These are phyloP conservation scores for Calamus simplicifolius DNA, from an alignment of 176 grass and related monocot species.

Conservation along the genomic window DNA sequence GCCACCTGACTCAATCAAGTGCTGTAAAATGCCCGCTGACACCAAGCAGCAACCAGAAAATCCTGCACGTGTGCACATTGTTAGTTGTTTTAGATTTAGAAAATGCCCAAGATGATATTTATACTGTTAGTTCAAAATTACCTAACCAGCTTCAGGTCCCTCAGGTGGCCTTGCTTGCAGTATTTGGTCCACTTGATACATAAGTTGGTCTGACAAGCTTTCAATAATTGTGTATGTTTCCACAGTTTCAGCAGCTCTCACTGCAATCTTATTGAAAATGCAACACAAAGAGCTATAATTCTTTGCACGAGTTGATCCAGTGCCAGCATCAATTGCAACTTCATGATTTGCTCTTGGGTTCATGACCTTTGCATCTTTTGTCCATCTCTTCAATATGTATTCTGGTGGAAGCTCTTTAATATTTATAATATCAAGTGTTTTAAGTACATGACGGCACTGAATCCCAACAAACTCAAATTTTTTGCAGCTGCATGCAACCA, in stretches of 20 bases:
- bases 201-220: conserved; percentile 19
- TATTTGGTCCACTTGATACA: conserved; percentile 5
- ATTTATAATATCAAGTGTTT: conserved; percentile 44
- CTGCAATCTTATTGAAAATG: conserved; percentile 23
- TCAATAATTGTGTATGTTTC: conserved; percentile 18
- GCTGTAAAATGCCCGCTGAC: no score
- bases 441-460: conserved; percentile 34
- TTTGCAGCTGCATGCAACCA: conserved; percentile 29
- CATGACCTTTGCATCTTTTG: conserved; percentile 29
- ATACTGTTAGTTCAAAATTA: neutral
- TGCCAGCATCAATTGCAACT: conserved; percentile 13
- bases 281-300: conserved; percentile 21
- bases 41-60: no score
- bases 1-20: no score
- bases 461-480: conserved; percentile 36
- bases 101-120: no score
- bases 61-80: no score
- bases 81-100: no score
- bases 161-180: conserved; percentile 1
- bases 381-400: conserved; percentile 43
- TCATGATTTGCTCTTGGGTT: conserved; percentile 9
- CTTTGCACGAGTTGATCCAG: neutral
- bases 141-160: neutral
- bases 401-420: conserved; percentile 28
- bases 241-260: conserved; percentile 18